Percentiles rank a stretch among this genome's conserved stretches.
phyloP scores from a whole-genome alignment of 73 alveolate species.

The Tetrahymena thermophila region DNA sequence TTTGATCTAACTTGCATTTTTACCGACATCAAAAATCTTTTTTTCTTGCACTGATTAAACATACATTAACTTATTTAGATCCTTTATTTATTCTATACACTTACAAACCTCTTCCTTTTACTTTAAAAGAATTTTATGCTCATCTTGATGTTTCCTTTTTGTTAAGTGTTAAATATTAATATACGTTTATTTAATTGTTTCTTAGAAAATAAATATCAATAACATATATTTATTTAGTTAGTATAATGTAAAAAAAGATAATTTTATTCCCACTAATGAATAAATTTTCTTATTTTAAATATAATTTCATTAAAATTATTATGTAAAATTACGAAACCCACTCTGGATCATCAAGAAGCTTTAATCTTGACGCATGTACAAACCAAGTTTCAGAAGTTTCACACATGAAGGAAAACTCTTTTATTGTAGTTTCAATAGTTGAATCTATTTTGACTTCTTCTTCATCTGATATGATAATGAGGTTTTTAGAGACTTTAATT shows the following conservation, averaged over 20 bases:
- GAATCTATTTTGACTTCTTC: not conserved
- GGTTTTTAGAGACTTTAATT: not conserved
- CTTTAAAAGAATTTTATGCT: not conserved
- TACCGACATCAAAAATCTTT: not conserved
- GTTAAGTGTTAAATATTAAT: no score
- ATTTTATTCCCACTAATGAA: no score
- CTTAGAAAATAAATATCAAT: no score
- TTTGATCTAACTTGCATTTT: not conserved
- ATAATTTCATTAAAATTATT: no score
- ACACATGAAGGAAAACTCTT: not conserved
- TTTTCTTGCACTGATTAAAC: not conserved
- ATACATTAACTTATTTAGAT: not conserved
- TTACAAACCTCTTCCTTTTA: not conserved
- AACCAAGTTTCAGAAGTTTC: not conserved
- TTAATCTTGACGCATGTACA: not conserved
- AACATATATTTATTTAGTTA: no score
- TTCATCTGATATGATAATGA: not conserved
- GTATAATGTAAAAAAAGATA: no score
- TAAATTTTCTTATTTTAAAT: no score
- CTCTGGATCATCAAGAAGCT: not conserved
- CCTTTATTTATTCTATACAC: not conserved
- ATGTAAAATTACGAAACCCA: not conserved
- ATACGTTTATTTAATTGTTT: no score
- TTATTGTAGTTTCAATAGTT: not conserved
- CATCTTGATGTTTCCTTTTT: not conserved